Base-by-base conservation (phyloP, 495 filamentous ascomycete species). In the Immersiella caudata region DNA sequence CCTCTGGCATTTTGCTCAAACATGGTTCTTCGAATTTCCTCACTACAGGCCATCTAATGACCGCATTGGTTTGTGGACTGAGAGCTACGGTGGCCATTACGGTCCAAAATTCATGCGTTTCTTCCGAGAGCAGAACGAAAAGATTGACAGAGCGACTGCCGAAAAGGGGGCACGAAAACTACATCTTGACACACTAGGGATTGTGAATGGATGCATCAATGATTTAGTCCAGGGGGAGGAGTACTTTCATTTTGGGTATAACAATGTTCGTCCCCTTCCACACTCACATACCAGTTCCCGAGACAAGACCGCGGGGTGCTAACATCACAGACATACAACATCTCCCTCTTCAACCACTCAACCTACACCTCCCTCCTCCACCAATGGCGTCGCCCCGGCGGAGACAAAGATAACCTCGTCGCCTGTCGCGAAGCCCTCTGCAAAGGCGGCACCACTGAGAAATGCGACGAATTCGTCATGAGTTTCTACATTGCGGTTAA, bases 141-240 rank as follows among this genome's bases (percentile, higher is more conserved):
- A 73, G 54, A 83, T 85, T 29, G 72, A 70, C 1, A 78, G 79
- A 65, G 84, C 85, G 21, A 70, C 81, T 49, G 69, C 74, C 0
- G 79, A 79, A 55, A 83, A 80, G 21, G 79, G 74, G 22, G 81
- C 78, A 1, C 74, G 81, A 16, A 69, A 76, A 55, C 80, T 91
- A 20, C 80, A 83, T 51, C 76, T 90, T 33, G 82, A 80, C 64
- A 84, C 86, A 25, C 74, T 88, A 12, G 80, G 84, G 9, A 83
- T 88, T 49, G 69, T 90, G 55, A 95, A 93, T 74, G 91, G 89
- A n/a, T 91, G 89, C 70, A 82, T 93, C 33, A 91, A 94, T 75
- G 78, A 86, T 49, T 70, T 84, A 20, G 82, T 86, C 2, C 90
- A 94, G 78, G 82, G 80, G 21, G 82, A 84, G 4, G 83, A 76